Conservation (phyloP, 1,284 basidiomycete genomes). For the Microbotryum saponariae region DNA sequence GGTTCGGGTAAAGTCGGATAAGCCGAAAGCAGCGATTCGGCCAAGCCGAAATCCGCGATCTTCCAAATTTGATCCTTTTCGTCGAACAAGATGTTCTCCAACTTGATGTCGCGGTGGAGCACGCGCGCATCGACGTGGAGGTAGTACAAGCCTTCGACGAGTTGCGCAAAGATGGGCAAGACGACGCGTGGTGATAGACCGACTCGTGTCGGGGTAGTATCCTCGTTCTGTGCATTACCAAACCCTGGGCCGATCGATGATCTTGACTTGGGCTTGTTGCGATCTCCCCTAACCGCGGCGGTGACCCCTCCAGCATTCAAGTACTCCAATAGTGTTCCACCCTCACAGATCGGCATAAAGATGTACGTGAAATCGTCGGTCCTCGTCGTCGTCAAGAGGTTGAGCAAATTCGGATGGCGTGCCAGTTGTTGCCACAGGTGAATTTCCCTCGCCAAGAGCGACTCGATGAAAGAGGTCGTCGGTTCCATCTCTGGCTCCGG, state of each 20-base stretch:
- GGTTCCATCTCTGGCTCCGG: not conserved
- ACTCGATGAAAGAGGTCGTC: conserved; percentile 45
- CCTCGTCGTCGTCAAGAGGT: conserved; percentile 63
- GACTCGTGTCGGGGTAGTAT: not conserved
- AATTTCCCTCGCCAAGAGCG: conserved; percentile 63
- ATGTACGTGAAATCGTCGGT: conserved; percentile 67
- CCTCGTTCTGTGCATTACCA: not conserved
- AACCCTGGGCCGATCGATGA: not conserved
- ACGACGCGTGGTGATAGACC: not conserved
- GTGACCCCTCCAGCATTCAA: conserved; percentile 53
- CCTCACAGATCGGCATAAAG: conserved; percentile 72
- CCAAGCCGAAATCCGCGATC: conserved; percentile 73
- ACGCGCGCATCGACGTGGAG: conserved; percentile 70
- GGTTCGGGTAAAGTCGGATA: no score
- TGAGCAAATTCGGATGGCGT: conserved; percentile 61
- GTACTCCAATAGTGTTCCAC: conserved; percentile 77
- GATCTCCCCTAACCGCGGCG: conserved; percentile 36
- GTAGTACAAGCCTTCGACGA: conserved; percentile 76
- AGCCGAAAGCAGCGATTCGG: conserved; percentile 37
- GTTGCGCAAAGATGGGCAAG: conserved; percentile 72
- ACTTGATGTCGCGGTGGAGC: conserved; percentile 88
- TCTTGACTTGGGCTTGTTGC: not conserved
- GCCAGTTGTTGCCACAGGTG: conserved; percentile 66
- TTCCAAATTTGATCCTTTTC: conserved; percentile 31
- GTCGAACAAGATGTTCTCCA: conserved; percentile 82